Conservation (phyloP, 208 protist genomes). For the Naegleria fowleri region DNA sequence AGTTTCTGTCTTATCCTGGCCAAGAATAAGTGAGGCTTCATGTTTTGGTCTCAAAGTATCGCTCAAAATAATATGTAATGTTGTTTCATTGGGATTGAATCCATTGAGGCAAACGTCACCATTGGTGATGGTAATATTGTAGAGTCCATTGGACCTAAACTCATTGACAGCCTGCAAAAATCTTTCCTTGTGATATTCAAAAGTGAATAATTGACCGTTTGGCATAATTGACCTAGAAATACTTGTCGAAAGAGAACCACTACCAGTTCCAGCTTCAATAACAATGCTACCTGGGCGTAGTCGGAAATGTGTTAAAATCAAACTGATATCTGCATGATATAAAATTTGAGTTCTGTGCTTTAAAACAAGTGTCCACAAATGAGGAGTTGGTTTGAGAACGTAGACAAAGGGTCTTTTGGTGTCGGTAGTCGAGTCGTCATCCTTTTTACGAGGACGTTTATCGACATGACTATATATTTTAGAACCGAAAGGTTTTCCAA, state of each 20-base stretch:
- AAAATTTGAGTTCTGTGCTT: slow-evolving; percentile 26
- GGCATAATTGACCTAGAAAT: neutral
- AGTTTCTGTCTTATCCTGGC: slow-evolving; percentile 31
- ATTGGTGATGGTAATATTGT: neutral
- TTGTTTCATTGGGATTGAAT: neutral
- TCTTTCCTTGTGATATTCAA: slow-evolving; percentile 25
- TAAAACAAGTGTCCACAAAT: slow-evolving; percentile 5
- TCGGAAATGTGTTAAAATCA: neutral
- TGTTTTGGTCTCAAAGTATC: neutral
- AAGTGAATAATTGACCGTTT: slow-evolving; percentile 27
- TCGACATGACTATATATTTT: neutral
- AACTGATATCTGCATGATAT: neutral
- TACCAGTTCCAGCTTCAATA: slow-evolving; percentile 14
- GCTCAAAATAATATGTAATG: neutral
- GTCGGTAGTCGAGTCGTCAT: neutral
- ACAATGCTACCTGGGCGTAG: neutral
- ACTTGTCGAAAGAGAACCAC: neutral
- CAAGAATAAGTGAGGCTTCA: neutral
- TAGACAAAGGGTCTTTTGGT: neutral
- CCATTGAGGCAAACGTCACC: neutral
- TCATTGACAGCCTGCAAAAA: neutral
- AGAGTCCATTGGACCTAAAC: neutral
- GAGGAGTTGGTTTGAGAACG: neutral
- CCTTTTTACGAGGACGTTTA: neutral
- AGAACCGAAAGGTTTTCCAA: slow-evolving; percentile 14